phyloP scores from a whole-genome alignment of 306 rosid species.

The Abrus precatorius region DNA sequence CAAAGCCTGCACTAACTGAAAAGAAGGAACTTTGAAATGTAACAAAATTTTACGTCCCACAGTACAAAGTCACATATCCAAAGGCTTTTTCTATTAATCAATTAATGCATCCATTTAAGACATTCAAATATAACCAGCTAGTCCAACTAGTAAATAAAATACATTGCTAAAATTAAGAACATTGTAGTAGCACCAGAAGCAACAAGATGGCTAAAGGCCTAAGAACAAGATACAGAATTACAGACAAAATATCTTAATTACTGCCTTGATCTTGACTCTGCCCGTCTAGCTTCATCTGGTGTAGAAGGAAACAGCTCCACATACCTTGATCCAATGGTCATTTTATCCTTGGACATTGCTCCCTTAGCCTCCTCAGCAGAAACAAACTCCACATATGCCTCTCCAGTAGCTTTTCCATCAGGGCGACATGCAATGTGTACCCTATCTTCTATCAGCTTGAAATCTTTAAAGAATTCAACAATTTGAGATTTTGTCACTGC shows the following conservation, averaged over 20 bases:
- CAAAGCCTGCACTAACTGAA: not conserved
- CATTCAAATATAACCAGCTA: conserved; percentile 49
- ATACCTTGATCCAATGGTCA: conserved; percentile 97
- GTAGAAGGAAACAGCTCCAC: conserved; percentile 99
- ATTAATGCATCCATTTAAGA: conserved; percentile 46
- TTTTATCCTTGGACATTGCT: conserved; percentile 97
- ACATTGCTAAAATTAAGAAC: conserved; percentile 44
- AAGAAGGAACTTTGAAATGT: not conserved
- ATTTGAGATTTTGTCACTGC: conserved; percentile 71
- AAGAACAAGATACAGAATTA: conserved; percentile 40
- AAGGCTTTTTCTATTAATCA: conserved; percentile 41
- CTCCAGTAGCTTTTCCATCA: conserved; percentile 98
- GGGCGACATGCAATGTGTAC: conserved; percentile 94
- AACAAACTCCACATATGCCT: conserved; percentile 93
- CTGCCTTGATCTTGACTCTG: conserved; percentile 98
- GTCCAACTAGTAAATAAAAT: conserved; percentile 43
- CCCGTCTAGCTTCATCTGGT: conserved; percentile 93
- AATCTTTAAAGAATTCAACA: conserved; percentile 81
- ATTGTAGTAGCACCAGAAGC: conserved; percentile 37
- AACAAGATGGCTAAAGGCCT: conserved; percentile 39
- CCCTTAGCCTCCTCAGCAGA: conserved; percentile 89
- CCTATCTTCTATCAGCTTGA: conserved; percentile 76
- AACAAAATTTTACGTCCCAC: not conserved
- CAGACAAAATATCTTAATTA: conserved; percentile 48
- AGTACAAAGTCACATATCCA: conserved; percentile 13